Base-by-base conservation (phyloP, 139 green algal genomes). In the Chlamydomonas sp. region DNA sequence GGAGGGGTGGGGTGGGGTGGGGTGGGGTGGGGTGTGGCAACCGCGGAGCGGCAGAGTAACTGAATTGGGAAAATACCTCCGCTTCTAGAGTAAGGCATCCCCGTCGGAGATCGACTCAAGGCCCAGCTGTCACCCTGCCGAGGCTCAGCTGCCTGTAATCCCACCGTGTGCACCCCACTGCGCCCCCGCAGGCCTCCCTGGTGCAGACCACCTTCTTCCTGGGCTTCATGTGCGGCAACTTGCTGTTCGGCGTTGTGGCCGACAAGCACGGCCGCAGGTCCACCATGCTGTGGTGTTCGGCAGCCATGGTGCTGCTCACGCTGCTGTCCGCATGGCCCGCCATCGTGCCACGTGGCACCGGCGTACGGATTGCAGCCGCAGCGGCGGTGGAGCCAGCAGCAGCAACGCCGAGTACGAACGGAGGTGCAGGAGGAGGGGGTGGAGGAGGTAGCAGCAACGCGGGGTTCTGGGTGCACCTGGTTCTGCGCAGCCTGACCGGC, bases 141-240 rank as follows among this genome's bases (percentile, higher is more conserved):
- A 49, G 31, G 31, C 31, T 49, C 31, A 49, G 31, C 31, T 86
- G 61, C 7, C 6, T 31, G 4, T 20, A 3, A 5, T 8, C 76
- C 49, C 57, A 3, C 31, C 15, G 57, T 58, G 8, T 57, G 16
- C 8, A n/a, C 3, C 60, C 61, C 63, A 15, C 6, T 20, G 9
- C 15, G 66, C 60, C 5, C 18, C 68, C 31, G 1, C 71, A 86
- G 82, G 71, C n/a, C 3, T 64, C 20, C 71, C 73, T 89, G 12
- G 67, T 89, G 7, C 72, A 85, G 17, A 89, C 85, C 6, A 59
- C 75, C 60, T 89, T 89, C 77, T 89, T 89, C 77, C 67, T 59
- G 8, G 85, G 85, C n/a, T 89, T 89, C 66, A 84, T 89, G 85
- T 5, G 61, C 3, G 85, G 85, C 66, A 89, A 89, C 67, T 77